Evolutionary conservation across 257 asterid species (phyloP).

Genomic region (Solanum infundibuliforme): DNA sequence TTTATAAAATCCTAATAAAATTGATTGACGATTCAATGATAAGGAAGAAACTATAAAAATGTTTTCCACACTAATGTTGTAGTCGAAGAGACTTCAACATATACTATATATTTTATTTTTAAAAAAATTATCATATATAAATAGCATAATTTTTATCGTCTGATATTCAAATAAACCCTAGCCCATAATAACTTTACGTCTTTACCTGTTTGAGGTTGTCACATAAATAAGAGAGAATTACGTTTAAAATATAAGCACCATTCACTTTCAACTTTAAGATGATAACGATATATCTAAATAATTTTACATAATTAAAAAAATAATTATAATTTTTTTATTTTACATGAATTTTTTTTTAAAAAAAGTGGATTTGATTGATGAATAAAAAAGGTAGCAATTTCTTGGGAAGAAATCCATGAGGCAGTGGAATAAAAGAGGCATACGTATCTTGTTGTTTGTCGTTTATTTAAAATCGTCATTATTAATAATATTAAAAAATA

Average conservation of each 20-base stretch:
- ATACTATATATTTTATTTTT: no score
- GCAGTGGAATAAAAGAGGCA: not conserved
- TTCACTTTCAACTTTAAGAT: not conserved
- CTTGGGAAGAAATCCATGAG: not conserved
- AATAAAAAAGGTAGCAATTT: not conserved
- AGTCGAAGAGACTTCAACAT: no score
- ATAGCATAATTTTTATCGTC: no score
- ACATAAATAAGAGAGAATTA: not conserved
- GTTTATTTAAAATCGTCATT: no score
- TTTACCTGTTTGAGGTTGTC: no score
- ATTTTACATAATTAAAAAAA: not conserved
- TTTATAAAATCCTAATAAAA: fast-evolving
- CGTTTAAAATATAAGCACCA: fast-evolving
- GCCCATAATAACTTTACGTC: no score
- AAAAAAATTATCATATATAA: no score
- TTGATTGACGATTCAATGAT: no score
- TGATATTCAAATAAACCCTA: no score
- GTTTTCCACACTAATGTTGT: fast-evolving
- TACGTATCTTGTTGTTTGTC: not conserved
- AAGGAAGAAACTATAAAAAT: no score
- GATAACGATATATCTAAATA: not conserved
- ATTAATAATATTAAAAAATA: no score
- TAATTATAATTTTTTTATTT: not conserved
- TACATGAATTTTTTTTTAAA: no score
- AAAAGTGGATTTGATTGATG: not conserved